Conservation (phyloP, 768 basidiomycete species). For the Suillus cothurnatus region DNA sequence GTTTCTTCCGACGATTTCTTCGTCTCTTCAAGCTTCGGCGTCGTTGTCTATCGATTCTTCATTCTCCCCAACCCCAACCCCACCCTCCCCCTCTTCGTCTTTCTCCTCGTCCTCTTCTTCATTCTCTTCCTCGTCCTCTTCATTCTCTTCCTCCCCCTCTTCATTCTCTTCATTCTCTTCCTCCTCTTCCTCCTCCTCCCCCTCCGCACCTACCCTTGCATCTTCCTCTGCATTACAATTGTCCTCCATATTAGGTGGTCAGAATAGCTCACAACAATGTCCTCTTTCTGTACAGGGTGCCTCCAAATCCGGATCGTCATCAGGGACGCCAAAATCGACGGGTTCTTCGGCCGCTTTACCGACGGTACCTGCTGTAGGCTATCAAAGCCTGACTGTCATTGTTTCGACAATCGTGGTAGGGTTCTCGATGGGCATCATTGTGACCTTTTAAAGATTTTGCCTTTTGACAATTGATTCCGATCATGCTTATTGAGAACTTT, state of each 20-base stretch:
- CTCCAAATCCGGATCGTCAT: not conserved
- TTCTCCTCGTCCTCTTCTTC: not conserved
- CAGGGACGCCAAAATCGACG: constrained; percentile 7
- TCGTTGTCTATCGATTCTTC: not conserved
- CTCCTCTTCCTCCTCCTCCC: not conserved
- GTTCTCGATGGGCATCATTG: constrained; percentile 26
- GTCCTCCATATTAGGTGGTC: not conserved
- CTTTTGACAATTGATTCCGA: not conserved
- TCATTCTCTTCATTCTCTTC: not conserved
- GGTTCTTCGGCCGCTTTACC: constrained; percentile 14
- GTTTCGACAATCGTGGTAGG: constrained; percentile 28
- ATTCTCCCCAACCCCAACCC: too few relatives aligned
- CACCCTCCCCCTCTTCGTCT: too few relatives aligned
- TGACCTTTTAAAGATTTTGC: constrained; percentile 24
- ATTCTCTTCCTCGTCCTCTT: not conserved
- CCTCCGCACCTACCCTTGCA: not conserved
- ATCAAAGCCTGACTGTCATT: constrained; percentile 28
- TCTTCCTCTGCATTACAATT: not conserved
- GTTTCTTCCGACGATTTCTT: not conserved
- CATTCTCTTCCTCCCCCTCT: not conserved
- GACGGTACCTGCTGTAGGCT: constrained; percentile 18
- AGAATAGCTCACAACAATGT: constrained; percentile 2
- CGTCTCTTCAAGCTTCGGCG: constrained; percentile 4
- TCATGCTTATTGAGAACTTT: not conserved
- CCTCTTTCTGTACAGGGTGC: constrained; percentile 5